phyloP scores from a whole-genome alignment of 306 rosid genomes.

The Castanea crenata region DNA sequence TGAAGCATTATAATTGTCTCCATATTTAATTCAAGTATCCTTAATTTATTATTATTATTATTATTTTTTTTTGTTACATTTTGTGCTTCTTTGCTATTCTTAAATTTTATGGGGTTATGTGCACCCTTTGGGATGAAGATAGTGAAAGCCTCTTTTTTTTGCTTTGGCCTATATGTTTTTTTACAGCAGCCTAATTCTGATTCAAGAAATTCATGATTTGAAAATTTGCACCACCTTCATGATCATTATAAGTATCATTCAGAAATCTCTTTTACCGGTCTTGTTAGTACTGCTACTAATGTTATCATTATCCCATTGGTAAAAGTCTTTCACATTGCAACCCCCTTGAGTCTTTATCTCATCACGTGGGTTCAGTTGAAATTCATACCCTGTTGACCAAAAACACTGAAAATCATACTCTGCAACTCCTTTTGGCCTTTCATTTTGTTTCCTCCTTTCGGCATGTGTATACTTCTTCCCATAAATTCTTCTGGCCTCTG shows the following conservation, averaged over 20 bases:
- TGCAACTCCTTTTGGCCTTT: slow-evolving; percentile 70
- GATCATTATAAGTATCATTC: slow-evolving; percentile 36
- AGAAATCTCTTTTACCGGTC: slow-evolving; percentile 38
- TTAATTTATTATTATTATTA: not conserved
- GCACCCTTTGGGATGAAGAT: slow-evolving; percentile 45
- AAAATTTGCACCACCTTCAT: slow-evolving; percentile 44
- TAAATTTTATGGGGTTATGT: slow-evolving; percentile 36
- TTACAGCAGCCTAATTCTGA: slow-evolving; percentile 35
- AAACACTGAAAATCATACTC: slow-evolving; percentile 46
- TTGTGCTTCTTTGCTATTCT: slow-evolving; percentile 44
- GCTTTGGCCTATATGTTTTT: slow-evolving; percentile 30
- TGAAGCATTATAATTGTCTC: slow-evolving; percentile 31
- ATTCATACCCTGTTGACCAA: slow-evolving; percentile 41
- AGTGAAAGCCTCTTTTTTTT: slow-evolving; percentile 47
- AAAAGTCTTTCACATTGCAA: slow-evolving; percentile 41
- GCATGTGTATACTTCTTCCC: slow-evolving; percentile 85
- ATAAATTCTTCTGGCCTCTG: slow-evolving; percentile 96
- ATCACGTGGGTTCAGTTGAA: slow-evolving; percentile 52
- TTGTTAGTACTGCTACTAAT: slow-evolving; percentile 45
- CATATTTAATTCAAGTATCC: slow-evolving; percentile 33
- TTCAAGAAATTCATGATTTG: slow-evolving; percentile 46
- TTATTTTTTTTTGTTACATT: slow-evolving; percentile 5
- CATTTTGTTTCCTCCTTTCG: slow-evolving; percentile 78
- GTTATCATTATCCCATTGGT: slow-evolving; percentile 49
- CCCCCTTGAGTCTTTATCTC: slow-evolving; percentile 52